Evolutionary conservation across 768 basidiomycete species (phyloP).

Genomic region (Xerocomus brunneocitrinus): DNA sequence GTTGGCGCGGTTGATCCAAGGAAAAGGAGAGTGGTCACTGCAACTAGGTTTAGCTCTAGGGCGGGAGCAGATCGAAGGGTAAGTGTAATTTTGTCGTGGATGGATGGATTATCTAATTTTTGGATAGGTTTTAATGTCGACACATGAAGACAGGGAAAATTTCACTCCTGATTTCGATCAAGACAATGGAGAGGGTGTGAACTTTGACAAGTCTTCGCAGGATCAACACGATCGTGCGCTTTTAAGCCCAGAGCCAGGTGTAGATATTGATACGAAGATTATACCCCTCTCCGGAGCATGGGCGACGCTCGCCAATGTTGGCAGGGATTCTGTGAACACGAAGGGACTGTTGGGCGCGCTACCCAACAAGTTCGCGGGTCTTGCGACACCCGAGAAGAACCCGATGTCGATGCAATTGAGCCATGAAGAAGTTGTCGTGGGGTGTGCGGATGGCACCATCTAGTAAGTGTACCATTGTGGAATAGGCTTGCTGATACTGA

Average conservation of each 20-base stretch:
- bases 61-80: constrained; percentile 80
- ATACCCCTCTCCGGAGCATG: constrained; percentile 71
- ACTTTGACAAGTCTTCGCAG: background rate
- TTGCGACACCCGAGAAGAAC: constrained; percentile 88
- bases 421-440: constrained; percentile 87
- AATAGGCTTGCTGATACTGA: constrained; percentile 8
- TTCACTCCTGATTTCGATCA: constrained; percentile 14
- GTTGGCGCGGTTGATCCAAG: constrained; percentile 82
- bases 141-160: constrained; percentile 58
- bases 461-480: constrained; percentile 52
- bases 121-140: constrained; percentile 74
- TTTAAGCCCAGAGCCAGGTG: constrained; percentile 32
- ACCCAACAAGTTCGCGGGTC: constrained; percentile 67
- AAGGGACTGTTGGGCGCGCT: constrained; percentile 60
- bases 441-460: constrained; percentile 87
- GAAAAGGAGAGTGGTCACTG: constrained; percentile 81
- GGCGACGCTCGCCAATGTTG: constrained; percentile 55
- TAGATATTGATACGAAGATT: constrained; percentile 63
- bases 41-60: constrained; percentile 82
- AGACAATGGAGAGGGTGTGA: constrained; percentile 7
- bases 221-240: constrained; percentile 12
- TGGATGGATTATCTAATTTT: background rate
- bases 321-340: constrained; percentile 33
- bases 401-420: constrained; percentile 93
- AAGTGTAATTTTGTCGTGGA: constrained; percentile 20